Base-by-base conservation (phyloP, 2,329 filamentous ascomycete species). In the Aspergillus caelatus region DNA sequence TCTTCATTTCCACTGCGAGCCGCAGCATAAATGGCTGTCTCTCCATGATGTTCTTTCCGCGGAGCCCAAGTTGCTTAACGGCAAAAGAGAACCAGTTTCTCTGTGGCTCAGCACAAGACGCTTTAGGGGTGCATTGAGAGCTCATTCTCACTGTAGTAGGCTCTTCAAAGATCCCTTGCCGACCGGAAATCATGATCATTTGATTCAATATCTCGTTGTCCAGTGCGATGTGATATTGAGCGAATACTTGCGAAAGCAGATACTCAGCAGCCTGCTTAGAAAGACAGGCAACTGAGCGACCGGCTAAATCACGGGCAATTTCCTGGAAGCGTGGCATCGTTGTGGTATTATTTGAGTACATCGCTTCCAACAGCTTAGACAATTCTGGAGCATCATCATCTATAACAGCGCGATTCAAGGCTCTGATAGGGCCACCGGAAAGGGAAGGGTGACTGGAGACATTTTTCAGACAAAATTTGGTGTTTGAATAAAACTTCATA, bases 181-280 rank as follows among this genome's bases (percentile, higher is more conserved):
- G 36, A 21, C 62, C 57, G 28, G 50, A 45, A 12, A 23, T 32
- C 19, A 41, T 32, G 14, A 65, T 62, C 23, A 65, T 53, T 32
- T 57, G 32, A 2, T 55, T 65, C 32, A 66, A 39, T 23, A 62
- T 21, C 9, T 19, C 11, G 7, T 57, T 36, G 30, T 62, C 57
- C 0, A 52, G 12, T 3, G 52, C 14, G 11, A 57, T 23, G 10
- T 43, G 59, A 53, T 62, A 43, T 23, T 7, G 12, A 3, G 26
- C 10, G 19, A 65, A 61, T 16, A 21, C 54, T 30, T 62, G 9
- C n/a, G 53, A 58, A 19, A 65, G 16, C 26, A 66, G 14, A 55
- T 50, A 46, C 10, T 5, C n/a, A 26, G 50, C 36, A 26, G 34
- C 61, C 19, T 16, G 12, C 28, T 14, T 41, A 21, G 64, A 52